Base-by-base conservation (phyloP, 1,139 yeast genomes). In the Suhomyces panamericanus region DNA sequence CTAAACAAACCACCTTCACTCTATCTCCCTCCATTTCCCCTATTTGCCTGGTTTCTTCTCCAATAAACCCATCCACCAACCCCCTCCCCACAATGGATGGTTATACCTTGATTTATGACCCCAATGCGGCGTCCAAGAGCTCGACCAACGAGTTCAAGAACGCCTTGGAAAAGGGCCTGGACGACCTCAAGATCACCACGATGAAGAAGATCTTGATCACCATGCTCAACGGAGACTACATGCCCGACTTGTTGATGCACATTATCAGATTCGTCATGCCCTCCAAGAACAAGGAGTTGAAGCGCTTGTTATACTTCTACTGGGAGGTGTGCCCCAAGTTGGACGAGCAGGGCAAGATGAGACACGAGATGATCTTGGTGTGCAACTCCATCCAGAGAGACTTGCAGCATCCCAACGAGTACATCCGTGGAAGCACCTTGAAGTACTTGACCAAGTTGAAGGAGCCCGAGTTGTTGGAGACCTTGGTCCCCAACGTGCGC, bases 241-340 rank as follows among this genome's bases (percentile, higher is more conserved):
- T 93, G 83, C 95, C 96, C n/a, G 96, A 87, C 54, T 75, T 95
- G 57, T 79, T 95, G 69, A 93, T 95, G 99, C 96, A 91, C 65
- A 87, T 95, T 55, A 93, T 95, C 59, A 81, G 99, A 60, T 95
- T 89, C 60, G 95, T 95, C 47, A 90, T 95, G 97, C 99, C 99
- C 16, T 88, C 96, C 16, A 86, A 78, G 60, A 84, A 85, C 69
- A 95, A 93, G 70, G 88, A 85, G 58, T 80, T 95, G 69, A 95
- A 95, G 75, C 93, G 91, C 67, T 76, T 95, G 61, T 75, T 95
- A 55, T 95, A 93, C 62, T 89, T 90, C 62, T 95, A 95, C 73
- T 95, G 99, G 99, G 99, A 95, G 67, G 89, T 91, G 46, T 95
- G 96, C 63, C 96, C 97, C 44, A 95, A 95, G 69, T 75, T 85